Evolutionary conservation across 768 basidiomycete species (phyloP).

Genomic region (Tulasnella sp.): DNA sequence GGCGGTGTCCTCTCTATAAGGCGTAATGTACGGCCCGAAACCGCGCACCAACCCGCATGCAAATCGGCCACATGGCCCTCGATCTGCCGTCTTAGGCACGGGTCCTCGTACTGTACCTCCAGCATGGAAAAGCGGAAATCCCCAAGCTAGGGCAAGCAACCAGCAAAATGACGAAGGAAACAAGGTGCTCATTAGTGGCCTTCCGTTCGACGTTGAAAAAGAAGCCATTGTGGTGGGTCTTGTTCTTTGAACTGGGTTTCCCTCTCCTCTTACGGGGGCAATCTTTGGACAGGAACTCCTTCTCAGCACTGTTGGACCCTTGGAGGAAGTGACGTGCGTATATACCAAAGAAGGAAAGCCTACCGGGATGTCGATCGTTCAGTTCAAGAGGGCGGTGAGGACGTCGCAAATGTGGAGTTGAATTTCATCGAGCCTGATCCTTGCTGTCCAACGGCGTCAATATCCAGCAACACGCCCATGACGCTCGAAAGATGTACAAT

Average conservation of each 20-base stretch:
- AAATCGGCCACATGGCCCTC: not conserved
- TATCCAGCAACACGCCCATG: constrained; percentile 3
- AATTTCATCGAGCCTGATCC: not conserved
- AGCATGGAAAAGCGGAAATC: constrained; percentile 1
- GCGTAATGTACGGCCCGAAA: not conserved
- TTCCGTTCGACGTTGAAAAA: constrained; percentile 12
- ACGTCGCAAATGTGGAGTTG: not conserved
- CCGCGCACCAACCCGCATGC: not conserved
- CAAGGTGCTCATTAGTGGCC: constrained; percentile 2
- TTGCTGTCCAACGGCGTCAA: not conserved
- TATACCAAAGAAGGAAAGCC: constrained; percentile 12
- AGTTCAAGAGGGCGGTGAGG: constrained; percentile 13
- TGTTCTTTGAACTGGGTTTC: not conserved
- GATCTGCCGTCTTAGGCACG: not conserved
- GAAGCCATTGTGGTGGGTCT: not conserved
- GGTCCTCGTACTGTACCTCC: constrained; percentile 13
- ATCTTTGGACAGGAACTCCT: not conserved
- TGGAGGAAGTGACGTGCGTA: constrained; percentile 7
- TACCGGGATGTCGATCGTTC: constrained; percentile 17
- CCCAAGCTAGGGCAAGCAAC: not conserved
- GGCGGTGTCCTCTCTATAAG: not conserved
- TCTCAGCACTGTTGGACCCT: constrained; percentile 9
- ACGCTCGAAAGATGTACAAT: constrained; percentile 11
- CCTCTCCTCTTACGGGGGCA: not conserved
- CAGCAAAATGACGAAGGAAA: not conserved